These are phyloP conservation scores for Trametes gibbosa DNA, from an alignment of 768 basidiomycete genomes.

Conservation along the genomic window DNA sequence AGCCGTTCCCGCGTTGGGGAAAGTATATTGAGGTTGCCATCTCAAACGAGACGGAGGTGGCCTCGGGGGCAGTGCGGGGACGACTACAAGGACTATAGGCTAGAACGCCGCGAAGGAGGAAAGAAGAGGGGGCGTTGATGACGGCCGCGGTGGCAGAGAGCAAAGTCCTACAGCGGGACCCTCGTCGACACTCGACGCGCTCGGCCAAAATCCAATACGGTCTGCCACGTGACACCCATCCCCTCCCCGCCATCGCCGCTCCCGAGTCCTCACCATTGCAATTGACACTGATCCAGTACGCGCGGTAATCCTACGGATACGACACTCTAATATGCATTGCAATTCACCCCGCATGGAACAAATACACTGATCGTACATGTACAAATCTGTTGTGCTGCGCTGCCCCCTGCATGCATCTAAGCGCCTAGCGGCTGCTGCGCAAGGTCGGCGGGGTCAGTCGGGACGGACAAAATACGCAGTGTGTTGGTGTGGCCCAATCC, in stretches of 20 bases:
- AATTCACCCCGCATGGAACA: conserved; percentile 9
- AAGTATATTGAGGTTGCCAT: conserved; percentile 52
- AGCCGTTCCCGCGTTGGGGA: conserved; percentile 44
- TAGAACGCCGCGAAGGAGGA: conserved; percentile 10
- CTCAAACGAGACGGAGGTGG: conserved; percentile 14
- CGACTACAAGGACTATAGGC: conserved; percentile 22
- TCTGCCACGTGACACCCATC: conserved; percentile 13
- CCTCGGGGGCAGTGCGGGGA: conserved; percentile 20
- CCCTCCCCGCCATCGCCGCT: background rate
- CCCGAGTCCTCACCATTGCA: background rate
- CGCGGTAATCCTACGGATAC: background rate
- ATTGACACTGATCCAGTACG: background rate
- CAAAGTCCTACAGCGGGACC: background rate
- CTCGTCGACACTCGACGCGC: conserved; percentile 4
- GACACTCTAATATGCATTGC: conserved; percentile 7
- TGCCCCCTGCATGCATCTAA: background rate
- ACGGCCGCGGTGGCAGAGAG: conserved; percentile 2
- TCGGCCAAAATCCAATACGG: background rate
- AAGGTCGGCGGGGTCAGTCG: conserved; percentile 76
- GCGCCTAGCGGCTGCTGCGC: conserved; percentile 62
- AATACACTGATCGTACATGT: conserved; percentile 17
- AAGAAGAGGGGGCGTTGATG: background rate
- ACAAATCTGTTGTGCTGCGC: background rate
- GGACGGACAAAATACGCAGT: conserved; percentile 78
- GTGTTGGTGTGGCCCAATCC: conserved; percentile 96